Conservation (phyloP, 805 yeast species). For the Candida ascalaphidarum region DNA sequence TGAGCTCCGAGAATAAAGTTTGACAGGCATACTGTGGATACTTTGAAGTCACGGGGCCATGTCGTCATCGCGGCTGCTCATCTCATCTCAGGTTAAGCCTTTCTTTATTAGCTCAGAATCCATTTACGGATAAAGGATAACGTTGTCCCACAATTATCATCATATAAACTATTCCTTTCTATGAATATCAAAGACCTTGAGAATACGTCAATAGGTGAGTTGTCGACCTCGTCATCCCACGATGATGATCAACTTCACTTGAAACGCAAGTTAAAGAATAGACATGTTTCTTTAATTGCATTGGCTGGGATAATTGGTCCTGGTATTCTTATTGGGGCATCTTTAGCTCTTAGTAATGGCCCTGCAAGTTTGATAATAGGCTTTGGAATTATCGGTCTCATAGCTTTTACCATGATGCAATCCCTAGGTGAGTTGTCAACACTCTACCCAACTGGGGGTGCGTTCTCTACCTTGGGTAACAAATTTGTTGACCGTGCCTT, state of each 20-base stretch:
- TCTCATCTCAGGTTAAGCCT: too few relatives aligned
- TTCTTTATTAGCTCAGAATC: too few relatives aligned
- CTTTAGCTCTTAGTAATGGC: slow-evolving; percentile 38
- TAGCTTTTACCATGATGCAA: slow-evolving; percentile 48
- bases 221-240: too few relatives aligned
- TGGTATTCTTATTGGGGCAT: slow-evolving; percentile 47
- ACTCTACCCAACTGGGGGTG: slow-evolving; percentile 41
- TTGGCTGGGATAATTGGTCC: slow-evolving; percentile 56
- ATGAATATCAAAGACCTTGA: too few relatives aligned
- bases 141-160: too few relatives aligned
- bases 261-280: slow-evolving; percentile 39
- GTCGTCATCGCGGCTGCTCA: too few relatives aligned
- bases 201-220: too few relatives aligned
- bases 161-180: too few relatives aligned
- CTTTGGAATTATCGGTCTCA: slow-evolving; percentile 42
- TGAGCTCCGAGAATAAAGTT: too few relatives aligned
- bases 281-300: slow-evolving; percentile 44
- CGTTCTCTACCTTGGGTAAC: slow-evolving; percentile 45
- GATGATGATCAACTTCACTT: slow-evolving; percentile 20
- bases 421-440: slow-evolving; percentile 51
- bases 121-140: too few relatives aligned
- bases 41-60: too few relatives aligned
- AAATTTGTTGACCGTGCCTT: slow-evolving; percentile 45
- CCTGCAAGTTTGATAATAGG: slow-evolving; percentile 48
- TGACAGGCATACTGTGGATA: too few relatives aligned